Conservation (phyloP, 257 asterid genomes). For the Fraxinus quadrangulata region DNA sequence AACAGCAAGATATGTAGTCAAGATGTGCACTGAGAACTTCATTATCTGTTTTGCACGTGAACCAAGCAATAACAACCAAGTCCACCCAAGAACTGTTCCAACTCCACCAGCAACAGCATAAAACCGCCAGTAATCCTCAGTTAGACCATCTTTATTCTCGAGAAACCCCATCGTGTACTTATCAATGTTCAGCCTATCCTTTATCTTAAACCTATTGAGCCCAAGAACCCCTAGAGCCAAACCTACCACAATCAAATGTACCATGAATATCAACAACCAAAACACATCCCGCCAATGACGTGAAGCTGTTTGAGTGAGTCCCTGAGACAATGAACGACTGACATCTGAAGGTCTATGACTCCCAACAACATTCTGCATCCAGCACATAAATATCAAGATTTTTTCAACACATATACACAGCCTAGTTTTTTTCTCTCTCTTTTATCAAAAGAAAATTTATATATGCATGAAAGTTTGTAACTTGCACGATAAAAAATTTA, state of each 20-base stretch:
- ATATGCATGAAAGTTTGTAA: neutral
- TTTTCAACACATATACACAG: neutral
- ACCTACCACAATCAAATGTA: slow-evolving; percentile 73
- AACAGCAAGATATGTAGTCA: slow-evolving; percentile 96
- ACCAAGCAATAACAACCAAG: slow-evolving; percentile 85
- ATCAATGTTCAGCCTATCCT: slow-evolving; percentile 92
- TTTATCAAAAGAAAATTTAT: neutral
- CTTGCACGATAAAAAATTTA: neutral
- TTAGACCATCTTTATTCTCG: slow-evolving; percentile 77
- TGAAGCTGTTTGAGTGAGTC: slow-evolving; percentile 47
- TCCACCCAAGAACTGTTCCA: slow-evolving; percentile 78
- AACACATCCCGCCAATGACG: slow-evolving; percentile 90
- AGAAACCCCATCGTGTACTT: slow-evolving; percentile 71
- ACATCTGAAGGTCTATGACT: slow-evolving; percentile 29
- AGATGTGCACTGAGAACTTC: slow-evolving; percentile 84
- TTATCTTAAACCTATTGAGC: slow-evolving; percentile 73
- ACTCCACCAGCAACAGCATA: slow-evolving; percentile 80
- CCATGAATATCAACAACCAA: slow-evolving; percentile 76
- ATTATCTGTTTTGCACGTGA: slow-evolving; percentile 73
- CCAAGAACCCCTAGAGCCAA: slow-evolving; percentile 80
- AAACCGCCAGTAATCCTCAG: slow-evolving; percentile 93
- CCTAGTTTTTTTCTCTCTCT: neutral
- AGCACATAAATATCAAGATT: neutral
- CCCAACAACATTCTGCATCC: slow-evolving; percentile 65
- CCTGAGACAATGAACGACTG: slow-evolving; percentile 45